These are phyloP conservation scores for Triadica sebifera DNA, from an alignment of 345 rosid genomes.

Conservation along the genomic window DNA sequence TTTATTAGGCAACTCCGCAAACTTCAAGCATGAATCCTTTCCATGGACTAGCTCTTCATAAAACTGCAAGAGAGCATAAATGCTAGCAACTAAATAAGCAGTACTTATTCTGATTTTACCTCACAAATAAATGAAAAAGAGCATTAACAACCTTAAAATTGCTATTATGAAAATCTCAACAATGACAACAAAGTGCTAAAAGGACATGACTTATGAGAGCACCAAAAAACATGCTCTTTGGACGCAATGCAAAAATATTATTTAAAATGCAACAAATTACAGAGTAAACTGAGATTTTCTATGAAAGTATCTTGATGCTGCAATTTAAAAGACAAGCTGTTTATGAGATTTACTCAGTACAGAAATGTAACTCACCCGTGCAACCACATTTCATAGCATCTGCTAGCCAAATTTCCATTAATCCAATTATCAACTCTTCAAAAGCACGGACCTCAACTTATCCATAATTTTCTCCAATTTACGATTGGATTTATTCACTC, in stretches of 20 bases:
- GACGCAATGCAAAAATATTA: not conserved
- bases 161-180: not conserved
- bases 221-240: not conserved
- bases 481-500: no score
- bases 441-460: not conserved
- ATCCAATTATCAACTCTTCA: not conserved
- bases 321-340: not conserved
- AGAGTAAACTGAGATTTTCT: not conserved
- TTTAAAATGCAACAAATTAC: not conserved
- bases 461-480: no score
- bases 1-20: slow-evolving; percentile 41
- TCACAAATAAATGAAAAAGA: not conserved
- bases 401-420: not conserved
- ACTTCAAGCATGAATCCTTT: slow-evolving; percentile 35
- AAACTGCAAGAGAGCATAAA: slow-evolving; percentile 45
- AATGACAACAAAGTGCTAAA: not conserved
- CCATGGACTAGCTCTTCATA: slow-evolving; percentile 73
- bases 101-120: not conserved
- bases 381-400: not conserved
- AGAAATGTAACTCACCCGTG: not conserved
- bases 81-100: not conserved
- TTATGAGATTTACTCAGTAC: not conserved
- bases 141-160: not conserved
- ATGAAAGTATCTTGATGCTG: not conserved
- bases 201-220: not conserved